Evolutionary conservation across 2,329 filamentous ascomycete genomes (phyloP).

Genomic region (Ambrosiella beaveri): DNA sequence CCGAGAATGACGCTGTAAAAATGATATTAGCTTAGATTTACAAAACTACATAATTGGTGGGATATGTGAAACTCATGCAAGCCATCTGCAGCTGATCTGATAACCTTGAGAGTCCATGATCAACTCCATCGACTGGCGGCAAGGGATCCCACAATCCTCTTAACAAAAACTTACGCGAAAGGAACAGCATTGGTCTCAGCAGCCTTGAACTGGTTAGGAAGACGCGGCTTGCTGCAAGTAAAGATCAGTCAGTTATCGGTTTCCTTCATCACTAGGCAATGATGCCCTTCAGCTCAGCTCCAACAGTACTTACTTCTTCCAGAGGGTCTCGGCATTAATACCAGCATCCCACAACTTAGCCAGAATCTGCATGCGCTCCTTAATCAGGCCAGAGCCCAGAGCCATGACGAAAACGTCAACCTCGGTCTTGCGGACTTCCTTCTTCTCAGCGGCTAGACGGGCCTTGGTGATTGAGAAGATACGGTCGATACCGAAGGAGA

Average conservation of each 20-base stretch:
- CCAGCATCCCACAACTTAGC: constrained; percentile 68
- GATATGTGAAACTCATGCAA: too few relatives aligned
- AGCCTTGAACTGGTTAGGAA: constrained; percentile 78
- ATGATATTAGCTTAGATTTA: background rate
- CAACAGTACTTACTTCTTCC: constrained; percentile 37
- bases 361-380: constrained; percentile 69
- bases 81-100: too few relatives aligned
- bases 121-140: too few relatives aligned
- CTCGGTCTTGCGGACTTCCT: constrained; percentile 46
- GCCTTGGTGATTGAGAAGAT: constrained; percentile 88
- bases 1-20: constrained; percentile 54
- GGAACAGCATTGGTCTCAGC: constrained; percentile 67
- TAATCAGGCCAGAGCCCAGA: constrained; percentile 64
- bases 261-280: background rate
- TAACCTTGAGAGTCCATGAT: too few relatives aligned
- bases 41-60: too few relatives aligned
- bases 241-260: background rate
- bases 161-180: constrained; percentile 33
- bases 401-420: constrained; percentile 93
- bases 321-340: constrained; percentile 78
- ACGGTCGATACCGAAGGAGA: constrained; percentile 88
- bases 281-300: too few relatives aligned
- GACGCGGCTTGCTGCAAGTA: constrained; percentile 53
- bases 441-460: constrained; percentile 45
- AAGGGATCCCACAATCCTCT: background rate